Percentiles rank a stretch among this genome's conserved stretches.
Conservation (phyloP, 75 land plant species). For the Cupressus sempervirens region DNA sequence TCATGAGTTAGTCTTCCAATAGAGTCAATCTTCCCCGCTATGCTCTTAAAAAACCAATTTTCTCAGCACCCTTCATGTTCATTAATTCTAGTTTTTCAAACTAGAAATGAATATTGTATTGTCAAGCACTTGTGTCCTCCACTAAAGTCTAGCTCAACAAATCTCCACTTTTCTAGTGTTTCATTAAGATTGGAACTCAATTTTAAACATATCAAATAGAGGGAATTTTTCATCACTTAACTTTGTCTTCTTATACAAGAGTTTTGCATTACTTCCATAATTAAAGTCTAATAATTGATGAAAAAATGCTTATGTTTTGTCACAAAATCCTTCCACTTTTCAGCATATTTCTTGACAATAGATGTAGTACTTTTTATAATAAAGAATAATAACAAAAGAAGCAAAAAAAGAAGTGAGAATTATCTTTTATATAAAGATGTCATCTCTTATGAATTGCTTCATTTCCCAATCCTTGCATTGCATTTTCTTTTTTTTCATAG, state of each 20-base stretch:
- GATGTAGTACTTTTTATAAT: not conserved
- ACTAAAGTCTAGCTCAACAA: not conserved
- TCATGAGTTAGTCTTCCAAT: not conserved
- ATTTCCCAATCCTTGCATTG: not conserved
- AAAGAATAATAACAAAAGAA: constrained; percentile 2
- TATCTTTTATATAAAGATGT: not conserved
- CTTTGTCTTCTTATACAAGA: not conserved
- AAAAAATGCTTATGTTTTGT: not conserved
- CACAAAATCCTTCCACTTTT: not conserved
- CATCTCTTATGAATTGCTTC: not conserved
- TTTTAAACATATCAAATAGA: not conserved
- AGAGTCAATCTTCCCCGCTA: not conserved
- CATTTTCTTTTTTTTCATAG: constrained; percentile 4
- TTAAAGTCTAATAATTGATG: not conserved
- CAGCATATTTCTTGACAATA: not conserved
- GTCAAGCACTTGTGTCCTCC: not conserved
- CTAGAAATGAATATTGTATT: constrained; percentile 1
- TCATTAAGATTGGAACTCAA: constrained; percentile 3
- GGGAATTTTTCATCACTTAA: not conserved
- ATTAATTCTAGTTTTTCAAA: not conserved
- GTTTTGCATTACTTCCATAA: not conserved
- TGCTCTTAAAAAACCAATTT: not conserved
- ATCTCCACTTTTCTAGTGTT: not conserved
- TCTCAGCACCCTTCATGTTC: not conserved
- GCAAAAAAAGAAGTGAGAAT: not conserved